Base-by-base conservation (phyloP, 805 yeast genomes). In the Scheffersomyces coipomensis region DNA sequence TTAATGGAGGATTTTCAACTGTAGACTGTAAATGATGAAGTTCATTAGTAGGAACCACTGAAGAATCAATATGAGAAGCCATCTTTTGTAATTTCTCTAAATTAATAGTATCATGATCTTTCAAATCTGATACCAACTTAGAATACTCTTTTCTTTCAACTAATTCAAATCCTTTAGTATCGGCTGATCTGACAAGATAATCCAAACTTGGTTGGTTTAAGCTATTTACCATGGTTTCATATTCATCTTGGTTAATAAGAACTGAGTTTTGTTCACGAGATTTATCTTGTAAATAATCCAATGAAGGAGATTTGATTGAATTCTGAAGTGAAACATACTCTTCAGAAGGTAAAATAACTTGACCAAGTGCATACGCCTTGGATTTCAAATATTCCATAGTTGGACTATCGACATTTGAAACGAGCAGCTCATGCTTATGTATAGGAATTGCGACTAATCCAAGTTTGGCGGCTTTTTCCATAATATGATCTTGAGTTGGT, bases 401-500 rank as follows among this genome's bases (percentile, higher is more conserved):
- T 4, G 79, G 77, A 9, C 52, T 43, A 2, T 46, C 47, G 11
- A 27, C 15, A 5, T n/a, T 27, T 8, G 30, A 27, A 13, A 27
- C 29, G 15, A 48, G 23, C 5, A 17, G 7, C 11, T 38, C 18
- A 15, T 47, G 40, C 4, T 51, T 50, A 3, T 43, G 35, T 3
- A 31, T 33, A 5, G 44, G 40, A 21, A 44, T 19, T 7, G 38
- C 42, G 6, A 29, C 35, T 3, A 35, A 29, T 13, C 42, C 39
- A 13, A 34, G 15, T 6, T 34, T 21, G 10, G 30, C 32, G 37
- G 64, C 66, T 29, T 53, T 56, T n/a, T 27, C 19, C 9, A 33
- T 35, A 9, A 63, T 34, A 29, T 58, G 60, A 2, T 60, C 66
- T 2, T 45, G 17, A 2, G 51, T 24, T 12, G 68, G 68, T 7